Evolutionary conservation across 2,329 filamentous ascomycete species (phyloP), one percentile per base, ranked within the genome.

Genomic region (Helicocarpus griseus): DNA sequence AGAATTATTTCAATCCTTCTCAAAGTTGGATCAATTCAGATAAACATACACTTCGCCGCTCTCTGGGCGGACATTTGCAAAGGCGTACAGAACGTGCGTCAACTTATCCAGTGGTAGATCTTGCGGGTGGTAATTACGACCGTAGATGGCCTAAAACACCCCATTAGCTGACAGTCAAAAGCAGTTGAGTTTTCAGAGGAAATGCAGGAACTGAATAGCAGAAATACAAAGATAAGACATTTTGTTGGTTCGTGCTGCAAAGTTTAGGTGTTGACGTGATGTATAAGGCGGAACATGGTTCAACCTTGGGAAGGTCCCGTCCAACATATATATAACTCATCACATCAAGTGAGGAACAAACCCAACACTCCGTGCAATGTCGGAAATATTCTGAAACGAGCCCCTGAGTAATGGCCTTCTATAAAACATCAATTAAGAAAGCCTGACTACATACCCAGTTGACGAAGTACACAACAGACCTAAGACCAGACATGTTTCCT

Each of bases 71-170:
- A 95, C 81, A 66, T 95, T 93, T 62, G 87, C 89, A 70, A 96
- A 96, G 8, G 89, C 78, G 60, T 95, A 95, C 14, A 95, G 79
- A 6, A 95, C 70, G 64, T 96, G 90, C 0, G 89, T 95, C 31
- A 95, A 78, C 55, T 88, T 86, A 50, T 89, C 80, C 2, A 79
- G 83, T 0, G 87, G 87, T 2, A 95, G 77, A 63, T 93, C 82
- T 63, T 93, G 86, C 0, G 89, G 89, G 13, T 82, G 78, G 65
- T 93, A 86, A 62, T 90, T 86, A 53, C 89, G 82, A 39, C 76
- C 87, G 68, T 95, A 95, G 60, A 94, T 91, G 58, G 86, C 87
- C 87, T 74, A 41, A 35, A 29, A 22, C 31, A 38, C 11, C 11
- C 9, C 17, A 28, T 47, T 13, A 38, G 28, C 26, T 33, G 21